phyloP scores from a whole-genome alignment of 2,329 filamentous ascomycete genomes.

The Byssoonygena ceratinophila region DNA sequence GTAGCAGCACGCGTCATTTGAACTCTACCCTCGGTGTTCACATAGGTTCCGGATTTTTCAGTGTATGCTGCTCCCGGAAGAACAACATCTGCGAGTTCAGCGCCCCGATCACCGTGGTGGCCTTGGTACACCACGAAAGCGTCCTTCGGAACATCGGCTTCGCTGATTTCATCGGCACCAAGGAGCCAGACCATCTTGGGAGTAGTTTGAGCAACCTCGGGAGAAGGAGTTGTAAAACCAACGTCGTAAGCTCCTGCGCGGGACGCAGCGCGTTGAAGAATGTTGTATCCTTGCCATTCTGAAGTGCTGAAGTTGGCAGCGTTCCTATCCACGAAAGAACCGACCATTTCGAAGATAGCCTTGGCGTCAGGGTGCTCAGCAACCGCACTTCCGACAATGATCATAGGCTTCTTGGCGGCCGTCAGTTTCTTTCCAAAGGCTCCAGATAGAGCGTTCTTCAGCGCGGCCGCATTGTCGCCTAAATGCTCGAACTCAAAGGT shows the following conservation, averaged over 20 bases:
- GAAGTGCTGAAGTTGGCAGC: constrained; percentile 73
- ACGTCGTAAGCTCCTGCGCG: constrained; percentile 90
- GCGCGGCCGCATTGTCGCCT: constrained; percentile 62
- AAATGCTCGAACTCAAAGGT: constrained; percentile 94
- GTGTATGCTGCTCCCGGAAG: constrained; percentile 93
- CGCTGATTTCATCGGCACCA: constrained; percentile 80
- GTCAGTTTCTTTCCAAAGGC: constrained; percentile 88
- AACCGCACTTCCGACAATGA: constrained; percentile 84
- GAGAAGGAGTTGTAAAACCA: constrained; percentile 79
- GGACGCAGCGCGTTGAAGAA: constrained; percentile 87
- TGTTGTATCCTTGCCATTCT: constrained; percentile 96
- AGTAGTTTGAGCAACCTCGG: constrained; percentile 68
- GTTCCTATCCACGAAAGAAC: constrained; percentile 86
- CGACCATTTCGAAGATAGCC: constrained; percentile 84
- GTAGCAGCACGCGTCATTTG: constrained; percentile 89
- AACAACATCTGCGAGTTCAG: constrained; percentile 84
- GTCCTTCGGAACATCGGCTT: constrained; percentile 82
- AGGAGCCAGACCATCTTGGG: constrained; percentile 96
- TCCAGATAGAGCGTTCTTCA: constrained; percentile 77
- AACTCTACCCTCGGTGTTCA: constrained; percentile 95
- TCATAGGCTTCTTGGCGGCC: constrained; percentile 84
- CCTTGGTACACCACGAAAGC: constrained; percentile 97
- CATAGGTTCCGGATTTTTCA: constrained; percentile 89
- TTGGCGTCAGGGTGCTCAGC: constrained; percentile 86
- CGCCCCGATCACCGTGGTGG: constrained; percentile 89